Base-by-base conservation (phyloP, 176 grass and related monocot species). In the Juncus effusus region DNA sequence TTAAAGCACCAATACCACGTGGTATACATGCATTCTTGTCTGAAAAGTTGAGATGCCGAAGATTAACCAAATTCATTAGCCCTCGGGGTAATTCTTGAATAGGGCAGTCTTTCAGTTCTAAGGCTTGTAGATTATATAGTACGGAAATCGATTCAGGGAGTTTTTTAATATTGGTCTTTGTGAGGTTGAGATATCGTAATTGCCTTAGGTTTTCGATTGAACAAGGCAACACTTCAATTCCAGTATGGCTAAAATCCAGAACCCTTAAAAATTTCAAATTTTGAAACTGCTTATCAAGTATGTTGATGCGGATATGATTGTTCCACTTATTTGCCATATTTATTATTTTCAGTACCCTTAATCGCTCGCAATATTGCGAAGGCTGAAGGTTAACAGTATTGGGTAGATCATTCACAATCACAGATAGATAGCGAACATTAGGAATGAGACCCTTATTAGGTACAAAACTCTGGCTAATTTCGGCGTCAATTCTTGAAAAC, bases 51-150 rank as follows among this genome's bases (percentile, higher is more conserved):
- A 65, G 63, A 65, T 65, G n/a, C 28, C 1, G 63, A 10, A 65
- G 63, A 51, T 65, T 65, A 1, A 65, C 41, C 63, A 65, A 51
- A 10, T 65, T 36, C 5, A 8, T 65, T 12, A 65, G 15, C 47
- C 63, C 63, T 65, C 19, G 9, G 4, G 63, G 63, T 65, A 65
- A 45, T 4, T 28, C 63, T 51, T 51, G 63, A 47, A 65, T 47
- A 0, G 13, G 15, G 42, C 63, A 65, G 1, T 40, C 63, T 38
- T 4, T 44, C 0, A 76, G 4, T 7, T 72, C 59, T 9, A 76
- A 13, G 11, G 64, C 70, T 53, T 51, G 73, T 40, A 82, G 38
- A 6, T 71, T 76, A 61, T 63, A 82, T 4, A 76, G 64, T 11
- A 36, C 11, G 16, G 38, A 52, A 3, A 72, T 13, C 7, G 73